These are phyloP conservation scores for Trichoderma reesei DNA, from an alignment of 495 filamentous ascomycete genomes.

Conservation along the genomic window DNA sequence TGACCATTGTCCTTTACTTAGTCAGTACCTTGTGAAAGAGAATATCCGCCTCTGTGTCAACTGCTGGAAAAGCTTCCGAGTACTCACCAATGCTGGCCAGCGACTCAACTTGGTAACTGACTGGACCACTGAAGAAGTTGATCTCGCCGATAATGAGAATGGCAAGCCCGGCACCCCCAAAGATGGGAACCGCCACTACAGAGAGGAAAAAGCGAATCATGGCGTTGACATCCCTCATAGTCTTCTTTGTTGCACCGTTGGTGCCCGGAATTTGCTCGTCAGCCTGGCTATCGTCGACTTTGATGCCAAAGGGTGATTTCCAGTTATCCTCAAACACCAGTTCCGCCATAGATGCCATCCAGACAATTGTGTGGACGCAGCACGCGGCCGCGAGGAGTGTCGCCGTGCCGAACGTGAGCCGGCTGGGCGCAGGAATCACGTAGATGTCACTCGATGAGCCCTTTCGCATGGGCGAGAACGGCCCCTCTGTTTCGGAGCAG, in stretches of 20 bases:
- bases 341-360: conserved; percentile 46
- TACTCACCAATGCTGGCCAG: conserved; percentile 43
- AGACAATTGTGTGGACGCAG: conserved; percentile 49
- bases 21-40: too few species aligned
- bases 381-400: conserved; percentile 49
- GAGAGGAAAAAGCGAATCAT: conserved; percentile 34
- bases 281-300: conserved; percentile 16
- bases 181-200: conserved; percentile 43
- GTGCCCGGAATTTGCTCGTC: conserved; percentile 41
- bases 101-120: conserved; percentile 46
- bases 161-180: conserved; percentile 41
- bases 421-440: conserved; percentile 42
- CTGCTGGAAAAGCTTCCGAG: neutral
- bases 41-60: too few species aligned
- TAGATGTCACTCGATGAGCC: conserved; percentile 44
- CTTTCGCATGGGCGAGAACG: conserved; percentile 38
- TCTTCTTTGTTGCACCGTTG: conserved; percentile 40
- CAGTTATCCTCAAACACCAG: conserved; percentile 50
- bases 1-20: conserved; percentile 41
- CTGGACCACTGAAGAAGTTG: conserved; percentile 46
- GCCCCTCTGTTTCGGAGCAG: conserved; percentile 32
- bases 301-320: conserved; percentile 29
- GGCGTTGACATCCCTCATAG: conserved; percentile 38
- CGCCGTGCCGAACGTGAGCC: conserved; percentile 41
- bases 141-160: conserved; percentile 47